phyloP scores from a whole-genome alignment of 345 rosid species.

The Adansonia digitata region DNA sequence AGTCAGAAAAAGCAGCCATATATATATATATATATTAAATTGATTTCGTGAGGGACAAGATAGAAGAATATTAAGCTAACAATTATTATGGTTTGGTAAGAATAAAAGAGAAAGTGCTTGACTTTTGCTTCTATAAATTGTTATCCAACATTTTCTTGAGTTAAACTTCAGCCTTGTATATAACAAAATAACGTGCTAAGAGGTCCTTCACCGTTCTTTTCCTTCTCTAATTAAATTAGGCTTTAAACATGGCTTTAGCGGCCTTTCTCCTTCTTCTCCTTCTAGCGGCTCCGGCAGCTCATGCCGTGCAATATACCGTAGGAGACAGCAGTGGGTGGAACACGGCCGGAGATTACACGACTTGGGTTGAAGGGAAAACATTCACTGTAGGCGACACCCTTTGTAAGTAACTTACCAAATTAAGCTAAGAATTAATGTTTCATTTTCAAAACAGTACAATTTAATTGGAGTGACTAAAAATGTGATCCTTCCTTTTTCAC shows the following conservation, averaged over 20 bases:
- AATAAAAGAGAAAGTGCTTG: not conserved
- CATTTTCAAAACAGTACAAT: not conserved
- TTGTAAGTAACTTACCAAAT: slow-evolving; percentile 22
- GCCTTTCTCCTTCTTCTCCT: slow-evolving; percentile 25
- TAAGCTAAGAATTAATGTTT: not conserved
- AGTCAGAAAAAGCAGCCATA: not conserved
- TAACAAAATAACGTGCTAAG: slow-evolving; percentile 2
- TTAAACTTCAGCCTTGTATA: slow-evolving; percentile 3
- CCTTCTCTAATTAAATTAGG: not conserved
- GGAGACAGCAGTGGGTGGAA: slow-evolving; percentile 44
- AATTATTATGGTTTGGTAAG: not conserved
- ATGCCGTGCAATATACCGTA: slow-evolving; percentile 27
- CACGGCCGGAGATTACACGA: slow-evolving; percentile 12
- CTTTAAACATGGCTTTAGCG: slow-evolving; percentile 13
- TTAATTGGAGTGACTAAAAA: not conserved
- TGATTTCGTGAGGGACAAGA: slow-evolving; percentile 1
- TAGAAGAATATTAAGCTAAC: not conserved
- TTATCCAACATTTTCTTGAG: not conserved
- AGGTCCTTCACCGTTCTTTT: not conserved
- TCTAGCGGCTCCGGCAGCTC: slow-evolving; percentile 30
- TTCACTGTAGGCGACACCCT: slow-evolving; percentile 42
- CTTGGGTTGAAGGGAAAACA: slow-evolving; percentile 34
- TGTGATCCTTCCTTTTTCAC: not conserved
- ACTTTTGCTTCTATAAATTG: not conserved
- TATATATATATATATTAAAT: no score